Base-by-base conservation (phyloP, 148 eudicot species). In the Persicaria tinctoria region DNA sequence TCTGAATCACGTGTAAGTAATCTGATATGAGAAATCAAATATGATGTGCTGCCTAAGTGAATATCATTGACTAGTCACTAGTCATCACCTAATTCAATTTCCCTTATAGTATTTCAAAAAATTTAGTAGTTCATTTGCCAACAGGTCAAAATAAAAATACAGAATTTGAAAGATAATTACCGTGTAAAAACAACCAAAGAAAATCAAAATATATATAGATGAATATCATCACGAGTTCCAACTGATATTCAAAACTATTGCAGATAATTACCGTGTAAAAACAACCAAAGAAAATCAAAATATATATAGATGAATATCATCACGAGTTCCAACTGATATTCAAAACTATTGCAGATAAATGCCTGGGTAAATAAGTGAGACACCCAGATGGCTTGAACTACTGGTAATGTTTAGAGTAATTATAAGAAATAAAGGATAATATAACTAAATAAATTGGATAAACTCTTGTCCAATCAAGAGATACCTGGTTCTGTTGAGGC, bases 401-500 rank as follows among this genome's bases (percentile, higher is more conserved):
- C 5, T 0, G 38, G 18, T 66, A 20, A 12, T 32, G 69, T 11
- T 63, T 12, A 9, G 55, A 38, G 6, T 32, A 54, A 5, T 45
- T 41, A 53, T 14, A 57, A 14, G 46, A 68, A 8, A 69, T 50
- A 16, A 54, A 27, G 41, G 51, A 32, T 51, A 46, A 44, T 23
- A 20, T 16, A 72, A 46, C 60, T 8, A 11, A 55, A 7, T 49
- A 11, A 32, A 57, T 18, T 71, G 14, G 38, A 38, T 20, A 23
- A 64, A 46, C 16, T 49, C 2, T 23, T 16, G 3, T 62, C 17
- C 32, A 38, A 12, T 46, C 38, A 73, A 9, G n/a, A 51, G 44
- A 62, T 86, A 89, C 98, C 97, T 90, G 92, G 68, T 96, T 51
- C 70, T 89, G 83, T 23, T 82, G 92, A 76, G 89, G 82, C 78